These are phyloP conservation scores for Actinidia polygama DNA, from an alignment of 179 eudicot genomes.

Conservation along the genomic window DNA sequence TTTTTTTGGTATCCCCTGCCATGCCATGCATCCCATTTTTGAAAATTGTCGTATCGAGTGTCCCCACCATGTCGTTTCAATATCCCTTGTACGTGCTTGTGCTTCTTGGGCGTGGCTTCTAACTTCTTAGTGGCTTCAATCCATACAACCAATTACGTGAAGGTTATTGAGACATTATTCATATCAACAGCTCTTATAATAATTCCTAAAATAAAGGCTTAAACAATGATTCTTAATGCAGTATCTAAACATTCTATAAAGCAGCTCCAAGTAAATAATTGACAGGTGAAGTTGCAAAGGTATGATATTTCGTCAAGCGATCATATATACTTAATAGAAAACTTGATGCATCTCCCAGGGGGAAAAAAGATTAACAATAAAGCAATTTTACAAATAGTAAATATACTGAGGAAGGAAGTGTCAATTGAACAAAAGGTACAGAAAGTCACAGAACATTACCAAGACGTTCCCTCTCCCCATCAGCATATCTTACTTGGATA, in stretches of 20 bases:
- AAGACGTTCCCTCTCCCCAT: slow-evolving; percentile 96
- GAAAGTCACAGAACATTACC: slow-evolving; percentile 56
- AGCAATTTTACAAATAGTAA: neutral
- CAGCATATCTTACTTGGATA: slow-evolving; percentile 98
- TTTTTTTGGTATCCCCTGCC: neutral
- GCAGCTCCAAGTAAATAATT: neutral
- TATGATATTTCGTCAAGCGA: neutral
- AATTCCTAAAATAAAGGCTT: neutral
- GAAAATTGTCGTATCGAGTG: neutral
- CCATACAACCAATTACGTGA: neutral
- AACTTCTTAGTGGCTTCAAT: neutral
- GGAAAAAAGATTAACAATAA: neutral
- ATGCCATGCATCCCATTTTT: neutral
- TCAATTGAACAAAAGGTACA: neutral
- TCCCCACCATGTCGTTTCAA: neutral
- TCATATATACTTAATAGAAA: neutral
- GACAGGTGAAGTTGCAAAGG: neutral
- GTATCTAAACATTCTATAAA: neutral
- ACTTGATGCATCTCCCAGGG: neutral
- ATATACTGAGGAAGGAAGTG: slow-evolving; percentile 4
- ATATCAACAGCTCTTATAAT: neutral
- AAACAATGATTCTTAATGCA: neutral
- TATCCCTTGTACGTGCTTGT: neutral
- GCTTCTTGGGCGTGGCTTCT: neutral
- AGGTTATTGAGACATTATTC: neutral